These are phyloP conservation scores for Entophlyctis luteolus DNA, from an alignment of 192 early-diverging fungal species.

Conservation along the genomic window DNA sequence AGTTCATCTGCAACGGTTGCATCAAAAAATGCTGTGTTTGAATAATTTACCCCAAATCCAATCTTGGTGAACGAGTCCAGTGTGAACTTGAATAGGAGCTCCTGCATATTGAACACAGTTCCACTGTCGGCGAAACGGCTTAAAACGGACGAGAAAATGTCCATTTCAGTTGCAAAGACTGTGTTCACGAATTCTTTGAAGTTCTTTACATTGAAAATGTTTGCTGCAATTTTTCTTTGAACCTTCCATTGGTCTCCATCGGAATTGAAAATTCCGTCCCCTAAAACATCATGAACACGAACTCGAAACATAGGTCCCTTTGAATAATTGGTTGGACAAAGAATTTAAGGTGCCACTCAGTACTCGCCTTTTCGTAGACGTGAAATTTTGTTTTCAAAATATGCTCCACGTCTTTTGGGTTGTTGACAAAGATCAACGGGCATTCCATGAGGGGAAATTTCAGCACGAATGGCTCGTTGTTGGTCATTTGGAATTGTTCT, in stretches of 20 bases:
- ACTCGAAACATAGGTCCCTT: conserved; percentile 11
- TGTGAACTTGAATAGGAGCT: conserved; percentile 18
- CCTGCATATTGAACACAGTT: conserved; percentile 11
- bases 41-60: conserved; percentile 51
- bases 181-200: conserved; percentile 32
- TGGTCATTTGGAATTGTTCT: conserved; percentile 3
- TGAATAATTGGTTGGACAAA: not conserved
- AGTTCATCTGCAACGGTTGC: conserved; percentile 3
- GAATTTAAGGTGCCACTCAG: not conserved
- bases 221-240: conserved; percentile 54
- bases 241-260: conserved; percentile 65
- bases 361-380: conserved; percentile 27
- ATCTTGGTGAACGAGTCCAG: conserved; percentile 36
- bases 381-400: conserved; percentile 39
- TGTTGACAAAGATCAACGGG: conserved; percentile 13
- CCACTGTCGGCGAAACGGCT: conserved; percentile 18
- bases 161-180: conserved; percentile 35
- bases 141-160: conserved; percentile 10
- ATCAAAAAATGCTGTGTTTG: conserved; percentile 36
- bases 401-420: conserved; percentile 33
- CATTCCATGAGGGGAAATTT: conserved; percentile 3
- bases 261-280: conserved; percentile 67
- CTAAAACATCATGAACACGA: conserved; percentile 50
- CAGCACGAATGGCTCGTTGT: not conserved
- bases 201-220: conserved; percentile 44